Percentiles rank a stretch among this genome's conserved stretches.
phyloP scores from a whole-genome alignment of 148 eudicot genomes.

The Rheum nobile region DNA sequence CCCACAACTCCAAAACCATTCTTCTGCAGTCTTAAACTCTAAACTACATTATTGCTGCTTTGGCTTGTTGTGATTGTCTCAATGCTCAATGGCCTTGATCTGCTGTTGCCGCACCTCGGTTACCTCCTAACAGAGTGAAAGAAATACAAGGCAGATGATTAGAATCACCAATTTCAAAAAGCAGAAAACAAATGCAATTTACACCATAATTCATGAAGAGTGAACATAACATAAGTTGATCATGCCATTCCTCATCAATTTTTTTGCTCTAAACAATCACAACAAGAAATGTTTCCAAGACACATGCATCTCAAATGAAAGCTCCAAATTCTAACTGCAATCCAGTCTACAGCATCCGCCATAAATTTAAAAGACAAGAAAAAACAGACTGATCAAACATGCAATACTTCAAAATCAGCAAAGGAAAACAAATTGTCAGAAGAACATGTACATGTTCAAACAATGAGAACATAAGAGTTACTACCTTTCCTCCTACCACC shows the following conservation, averaged over 20 bases:
- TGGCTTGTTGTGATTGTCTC: neutral
- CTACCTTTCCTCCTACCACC: conserved; percentile 53
- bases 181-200: too few species aligned
- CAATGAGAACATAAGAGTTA: neutral
- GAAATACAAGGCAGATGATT: neutral
- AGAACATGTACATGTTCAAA: neutral
- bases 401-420: neutral
- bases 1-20: neutral
- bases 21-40: neutral
- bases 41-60: neutral
- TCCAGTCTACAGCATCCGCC: neutral
- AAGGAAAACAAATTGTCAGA: neutral
- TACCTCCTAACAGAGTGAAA: neutral
- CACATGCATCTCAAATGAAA: neutral
- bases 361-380: neutral
- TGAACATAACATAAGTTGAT: neutral
- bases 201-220: neutral
- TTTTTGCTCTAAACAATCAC: neutral
- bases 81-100: neutral
- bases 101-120: neutral
- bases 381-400: neutral
- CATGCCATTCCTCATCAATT: neutral
- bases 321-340: neutral
- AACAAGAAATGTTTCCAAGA: neutral
- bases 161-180: neutral